Evolutionary conservation across 169 alveolate species (phyloP).

Genomic region (Miamiensis avidus): DNA sequence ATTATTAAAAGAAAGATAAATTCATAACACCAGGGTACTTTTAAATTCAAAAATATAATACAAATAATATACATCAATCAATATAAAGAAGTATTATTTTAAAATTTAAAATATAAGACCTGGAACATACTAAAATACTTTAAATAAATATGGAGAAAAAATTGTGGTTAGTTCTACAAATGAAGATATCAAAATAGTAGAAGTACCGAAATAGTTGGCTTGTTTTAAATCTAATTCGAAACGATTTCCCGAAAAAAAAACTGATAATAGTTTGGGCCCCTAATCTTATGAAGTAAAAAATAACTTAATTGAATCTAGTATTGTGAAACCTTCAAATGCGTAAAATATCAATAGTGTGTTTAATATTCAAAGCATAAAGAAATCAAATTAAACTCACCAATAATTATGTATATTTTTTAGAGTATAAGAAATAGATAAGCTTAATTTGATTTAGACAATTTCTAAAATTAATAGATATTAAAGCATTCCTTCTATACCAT

Average conservation of each 20-base stretch:
- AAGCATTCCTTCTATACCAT: slow-evolving; percentile 28
- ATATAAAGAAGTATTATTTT: no score
- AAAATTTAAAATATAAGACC: no score
- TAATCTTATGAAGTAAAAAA: not conserved
- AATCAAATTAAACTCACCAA: not conserved
- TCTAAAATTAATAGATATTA: slow-evolving; percentile 12
- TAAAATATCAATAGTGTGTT: not conserved
- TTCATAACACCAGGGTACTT: not conserved
- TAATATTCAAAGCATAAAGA: slow-evolving; percentile 10
- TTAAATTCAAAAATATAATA: no score
- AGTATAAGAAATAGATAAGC: not conserved
- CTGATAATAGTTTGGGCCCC: not conserved
- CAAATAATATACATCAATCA: not conserved
- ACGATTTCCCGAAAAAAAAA: slow-evolving; percentile 3
- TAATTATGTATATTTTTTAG: not conserved
- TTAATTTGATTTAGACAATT: not conserved
- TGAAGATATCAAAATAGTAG: slow-evolving; percentile 22
- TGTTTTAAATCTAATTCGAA: slow-evolving; percentile 7
- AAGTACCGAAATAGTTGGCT: slow-evolving; percentile 19
- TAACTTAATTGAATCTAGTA: not conserved
- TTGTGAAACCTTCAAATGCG: not conserved
- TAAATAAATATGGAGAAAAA: slow-evolving; percentile 11
- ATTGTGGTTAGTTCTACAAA: slow-evolving; percentile 17
- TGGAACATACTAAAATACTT: not conserved
- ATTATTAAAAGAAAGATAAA: slow-evolving; percentile 6